A percentile compares a stretch with the other conserved stretches of the same genome.
Evolutionary conservation across 352 stramenopile species (phyloP).

Genomic region (Phytopythium montanum): DNA sequence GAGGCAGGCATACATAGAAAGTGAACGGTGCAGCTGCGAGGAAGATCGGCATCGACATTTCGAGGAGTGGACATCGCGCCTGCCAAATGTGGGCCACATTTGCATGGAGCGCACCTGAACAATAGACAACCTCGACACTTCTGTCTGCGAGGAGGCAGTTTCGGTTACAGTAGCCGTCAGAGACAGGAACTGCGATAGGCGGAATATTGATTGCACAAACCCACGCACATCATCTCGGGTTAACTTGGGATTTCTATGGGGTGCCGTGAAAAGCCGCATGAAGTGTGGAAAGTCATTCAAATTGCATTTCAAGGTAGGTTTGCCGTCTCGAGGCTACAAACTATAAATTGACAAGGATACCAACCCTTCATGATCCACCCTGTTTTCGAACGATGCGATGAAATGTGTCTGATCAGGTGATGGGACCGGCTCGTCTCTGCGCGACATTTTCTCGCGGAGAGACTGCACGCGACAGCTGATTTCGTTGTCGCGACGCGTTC

Average conservation of each 20-base stretch:
- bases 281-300: not conserved
- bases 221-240: not conserved
- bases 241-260: not conserved
- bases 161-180: not conserved
- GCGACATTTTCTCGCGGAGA: not conserved
- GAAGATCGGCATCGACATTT: too few relatives aligned
- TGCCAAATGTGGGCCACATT: too few relatives aligned
- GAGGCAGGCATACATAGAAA: not conserved
- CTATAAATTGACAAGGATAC: not conserved
- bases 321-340: too few relatives aligned
- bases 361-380: not conserved
- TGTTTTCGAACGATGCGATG: not conserved
- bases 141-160: constrained; percentile 8
- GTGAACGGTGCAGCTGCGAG: not conserved
- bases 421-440: not conserved
- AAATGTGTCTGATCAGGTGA: constrained; percentile 6
- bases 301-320: not conserved
- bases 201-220: too few relatives aligned
- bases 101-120: not conserved
- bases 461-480: too few relatives aligned
- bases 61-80: not conserved
- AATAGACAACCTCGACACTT: constrained; percentile 1
- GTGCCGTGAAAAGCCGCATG: constrained; percentile 1
- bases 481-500: not conserved
- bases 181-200: constrained; percentile 6